Evolutionary conservation across 345 rosid genomes (phyloP).

Genomic region (Gossypium rotundifolium): DNA sequence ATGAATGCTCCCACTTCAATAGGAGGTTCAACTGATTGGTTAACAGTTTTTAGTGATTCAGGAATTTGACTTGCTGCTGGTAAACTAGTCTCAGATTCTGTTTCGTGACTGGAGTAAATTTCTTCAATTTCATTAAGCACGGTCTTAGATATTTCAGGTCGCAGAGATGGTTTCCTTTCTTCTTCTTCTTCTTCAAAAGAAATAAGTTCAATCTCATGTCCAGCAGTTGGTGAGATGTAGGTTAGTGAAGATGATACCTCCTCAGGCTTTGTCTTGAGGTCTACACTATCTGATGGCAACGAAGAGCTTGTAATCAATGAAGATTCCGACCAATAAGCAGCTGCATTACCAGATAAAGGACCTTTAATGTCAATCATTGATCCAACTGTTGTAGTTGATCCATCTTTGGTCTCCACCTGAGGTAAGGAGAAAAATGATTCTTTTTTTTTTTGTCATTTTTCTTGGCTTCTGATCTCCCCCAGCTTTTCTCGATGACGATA

Average conservation of each 20-base stretch:
- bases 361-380: neutral
- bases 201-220: neutral
- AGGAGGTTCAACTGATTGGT: conserved; percentile 1
- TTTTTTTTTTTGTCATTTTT: too few relatives aligned
- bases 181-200: neutral
- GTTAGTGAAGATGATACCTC: neutral
- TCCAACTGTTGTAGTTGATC: neutral
- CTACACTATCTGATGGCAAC: neutral
- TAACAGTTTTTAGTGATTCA: neutral
- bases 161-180: neutral
- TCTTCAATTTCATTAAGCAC: neutral
- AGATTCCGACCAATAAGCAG: neutral
- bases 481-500: neutral
- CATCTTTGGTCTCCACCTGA: neutral
- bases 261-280: neutral
- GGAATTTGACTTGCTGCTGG: neutral
- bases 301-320: neutral
- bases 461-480: neutral
- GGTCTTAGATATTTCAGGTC: neutral
- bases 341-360: neutral
- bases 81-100: conserved; percentile 1
- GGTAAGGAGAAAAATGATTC: neutral
- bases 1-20: neutral
- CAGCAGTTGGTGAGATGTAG: neutral
- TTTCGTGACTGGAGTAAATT: neutral